Percentiles rank a stretch among this genome's conserved stretches.
These are phyloP conservation scores for Aplosporella prunicola DNA, from an alignment of 2,329 filamentous ascomycete species.

Conservation along the genomic window DNA sequence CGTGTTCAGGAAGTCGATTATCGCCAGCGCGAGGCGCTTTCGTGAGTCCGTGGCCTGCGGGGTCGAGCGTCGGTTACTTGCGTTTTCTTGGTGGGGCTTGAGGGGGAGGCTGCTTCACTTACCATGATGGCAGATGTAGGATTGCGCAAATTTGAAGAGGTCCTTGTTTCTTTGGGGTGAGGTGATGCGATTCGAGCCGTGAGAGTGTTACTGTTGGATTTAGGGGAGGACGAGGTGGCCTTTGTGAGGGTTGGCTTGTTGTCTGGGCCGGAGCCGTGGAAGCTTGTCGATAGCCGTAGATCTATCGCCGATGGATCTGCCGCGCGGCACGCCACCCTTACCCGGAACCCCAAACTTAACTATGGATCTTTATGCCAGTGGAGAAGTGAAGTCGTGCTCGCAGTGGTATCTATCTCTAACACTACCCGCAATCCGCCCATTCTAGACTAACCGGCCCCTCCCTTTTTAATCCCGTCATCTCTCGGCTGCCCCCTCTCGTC, in stretches of 20 bases:
- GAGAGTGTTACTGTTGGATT: too few relatives aligned
- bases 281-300: conserved; percentile 8
- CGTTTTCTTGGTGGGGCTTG: background rate
- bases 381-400: too few relatives aligned
- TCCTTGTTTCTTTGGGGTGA: too few relatives aligned
- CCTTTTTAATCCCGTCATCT: background rate
- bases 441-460: too few relatives aligned
- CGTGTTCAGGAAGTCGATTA: conserved; percentile 86
- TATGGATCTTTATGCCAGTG: too few relatives aligned
- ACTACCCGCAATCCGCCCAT: too few relatives aligned
- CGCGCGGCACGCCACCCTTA: conserved; percentile 1
- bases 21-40: conserved; percentile 91
- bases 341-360: too few relatives aligned
- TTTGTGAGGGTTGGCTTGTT: background rate
- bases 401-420: too few relatives aligned
- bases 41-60: conserved; percentile 41
- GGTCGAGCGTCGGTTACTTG: background rate
- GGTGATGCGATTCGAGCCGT: too few relatives aligned
- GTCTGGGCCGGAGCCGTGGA: conserved; percentile 4
- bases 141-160: background rate
- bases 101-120: background rate
- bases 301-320: too few relatives aligned
- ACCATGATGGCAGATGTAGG: background rate
- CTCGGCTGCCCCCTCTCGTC: conserved; percentile 3
- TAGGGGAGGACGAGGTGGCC: background rate